Evolutionary conservation across 768 basidiomycete genomes (phyloP), one percentile per base, ranked within the genome.

Genomic region (Cyclocybe cylindracea): DNA sequence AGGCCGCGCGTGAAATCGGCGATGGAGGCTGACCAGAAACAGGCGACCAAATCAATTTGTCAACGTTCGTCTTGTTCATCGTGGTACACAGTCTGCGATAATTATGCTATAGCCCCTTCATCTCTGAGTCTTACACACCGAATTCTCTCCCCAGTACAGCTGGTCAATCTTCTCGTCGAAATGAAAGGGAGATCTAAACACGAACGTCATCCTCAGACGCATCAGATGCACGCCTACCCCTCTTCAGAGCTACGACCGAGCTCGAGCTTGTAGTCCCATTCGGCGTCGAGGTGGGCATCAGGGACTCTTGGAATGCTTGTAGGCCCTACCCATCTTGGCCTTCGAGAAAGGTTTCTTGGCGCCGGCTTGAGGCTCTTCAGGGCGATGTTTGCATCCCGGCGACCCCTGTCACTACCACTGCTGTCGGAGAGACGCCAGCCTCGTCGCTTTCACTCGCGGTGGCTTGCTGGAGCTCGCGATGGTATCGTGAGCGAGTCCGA

Each of bases 201-300:
- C 29, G 16, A 11, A 42, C 14, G 11, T 18, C 41, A 9, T 14
- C 19, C 13, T 42, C 41, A 11, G 44, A 51, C 44, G 55, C 61
- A 31, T 63, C 57, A 37, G 59, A 60, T 38, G 59, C 59, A 41
- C 53, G 57, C 40, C 57, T 46, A 13, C 54, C 56, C 39, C 42
- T 45, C 52, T 37, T 24, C 13, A 40, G 58, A 55, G 24, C 57
- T 55, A 35, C 51, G 56, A n/a, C 52, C 51, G 31, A 59, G 46
- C 10, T 63, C 61, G 31, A 64, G 57, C 46, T 58, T 56, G 48
- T 64, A 62, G 44, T 66, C 62, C 65, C 65, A 66, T 16, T 63
- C 61, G 13, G 58, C 59, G 36, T 53, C 60, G 19, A 64, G 55
- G 46, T 62, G 51, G 14, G 54, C 60, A 14, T 64, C 60, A 16